Evolutionary conservation across 495 filamentous ascomycete genomes (phyloP).

Genomic region (Aspergillus olivimuriae): DNA sequence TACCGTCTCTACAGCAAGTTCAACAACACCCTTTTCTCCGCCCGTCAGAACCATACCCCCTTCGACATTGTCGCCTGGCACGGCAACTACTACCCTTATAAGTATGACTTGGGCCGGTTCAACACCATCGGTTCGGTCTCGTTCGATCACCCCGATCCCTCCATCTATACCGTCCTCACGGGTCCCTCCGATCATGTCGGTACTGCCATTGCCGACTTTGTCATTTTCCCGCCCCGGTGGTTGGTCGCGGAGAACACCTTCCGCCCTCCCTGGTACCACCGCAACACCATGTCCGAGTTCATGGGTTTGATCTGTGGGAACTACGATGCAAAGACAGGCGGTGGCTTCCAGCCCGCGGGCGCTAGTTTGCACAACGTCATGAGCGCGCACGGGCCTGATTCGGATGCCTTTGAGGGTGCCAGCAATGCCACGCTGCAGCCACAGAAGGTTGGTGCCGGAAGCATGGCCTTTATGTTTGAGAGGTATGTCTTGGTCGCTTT

Average conservation of each 20-base stretch:
- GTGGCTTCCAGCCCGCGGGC: slow-evolving; percentile 56
- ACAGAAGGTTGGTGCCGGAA: slow-evolving; percentile 53
- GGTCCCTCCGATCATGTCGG: slow-evolving; percentile 65
- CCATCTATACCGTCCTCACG: slow-evolving; percentile 76
- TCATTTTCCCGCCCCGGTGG: slow-evolving; percentile 81
- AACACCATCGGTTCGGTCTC: slow-evolving; percentile 67
- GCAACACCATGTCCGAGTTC: slow-evolving; percentile 70
- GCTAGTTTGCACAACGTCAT: slow-evolving; percentile 60
- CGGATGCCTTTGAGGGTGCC: slow-evolving; percentile 50
- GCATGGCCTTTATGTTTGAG: slow-evolving; percentile 67
- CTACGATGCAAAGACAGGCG: slow-evolving; percentile 60
- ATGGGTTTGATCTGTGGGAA: slow-evolving; percentile 54
- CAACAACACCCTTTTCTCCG: slow-evolving; percentile 68
- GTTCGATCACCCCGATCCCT: slow-evolving; percentile 77
- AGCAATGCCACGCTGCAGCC: slow-evolving; percentile 52
- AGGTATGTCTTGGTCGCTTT: slow-evolving; percentile 27
- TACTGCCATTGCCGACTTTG: slow-evolving; percentile 75
- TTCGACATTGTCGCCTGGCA: slow-evolving; percentile 87
- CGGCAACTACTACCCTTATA: slow-evolving; percentile 71
- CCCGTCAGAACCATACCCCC: slow-evolving; percentile 65
- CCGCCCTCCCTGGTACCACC: slow-evolving; percentile 77
- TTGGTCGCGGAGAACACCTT: slow-evolving; percentile 71
- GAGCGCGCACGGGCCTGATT: slow-evolving; percentile 58
- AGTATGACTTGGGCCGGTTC: slow-evolving; percentile 81
- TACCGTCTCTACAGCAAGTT: slow-evolving; percentile 73